Percentiles rank a stretch among this genome's conserved stretches.
These are phyloP conservation scores for Penicillium canescens DNA, from an alignment of 495 filamentous ascomycete genomes.

Conservation along the genomic window DNA sequence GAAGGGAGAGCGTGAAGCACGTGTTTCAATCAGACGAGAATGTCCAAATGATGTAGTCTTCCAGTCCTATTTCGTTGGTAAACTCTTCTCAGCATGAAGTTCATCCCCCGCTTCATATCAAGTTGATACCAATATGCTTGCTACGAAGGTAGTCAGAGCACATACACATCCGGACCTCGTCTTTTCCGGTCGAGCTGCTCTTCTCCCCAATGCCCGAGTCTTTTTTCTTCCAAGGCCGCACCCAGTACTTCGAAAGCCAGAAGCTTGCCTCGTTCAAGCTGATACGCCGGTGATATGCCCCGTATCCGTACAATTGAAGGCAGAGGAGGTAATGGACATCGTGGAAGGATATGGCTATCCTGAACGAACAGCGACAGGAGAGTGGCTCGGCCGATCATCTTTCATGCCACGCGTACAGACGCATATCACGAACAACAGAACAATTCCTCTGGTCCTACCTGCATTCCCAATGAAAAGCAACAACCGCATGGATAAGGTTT, in stretches of 20 bases:
- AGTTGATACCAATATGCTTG: constrained; percentile 3
- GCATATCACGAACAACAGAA: background rate
- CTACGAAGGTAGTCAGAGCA: background rate
- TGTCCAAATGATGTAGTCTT: too few relatives aligned
- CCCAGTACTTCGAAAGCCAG: background rate
- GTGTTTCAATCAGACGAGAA: too few relatives aligned
- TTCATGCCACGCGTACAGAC: constrained; percentile 5
- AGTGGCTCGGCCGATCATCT: constrained; percentile 7
- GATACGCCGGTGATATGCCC: background rate
- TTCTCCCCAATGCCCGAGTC: background rate
- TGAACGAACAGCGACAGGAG: background rate
- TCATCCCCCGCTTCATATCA: background rate
- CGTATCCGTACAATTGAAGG: background rate
- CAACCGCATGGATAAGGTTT: constrained; percentile 44
- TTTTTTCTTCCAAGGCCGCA: background rate
- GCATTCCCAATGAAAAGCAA: constrained; percentile 58
- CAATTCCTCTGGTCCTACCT: constrained; percentile 32
- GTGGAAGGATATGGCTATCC: constrained; percentile 6
- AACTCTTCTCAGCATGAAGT: background rate
- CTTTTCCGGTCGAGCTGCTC: background rate
- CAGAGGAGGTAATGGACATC: constrained; percentile 5
- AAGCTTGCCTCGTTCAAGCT: background rate
- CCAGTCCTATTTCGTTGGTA: background rate
- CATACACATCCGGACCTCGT: background rate
- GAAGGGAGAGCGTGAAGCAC: too few relatives aligned